Evolutionary conservation across 345 rosid genomes (phyloP), one percentile per base, ranked within the genome.

Genomic region (Aquilaria malaccensis): DNA sequence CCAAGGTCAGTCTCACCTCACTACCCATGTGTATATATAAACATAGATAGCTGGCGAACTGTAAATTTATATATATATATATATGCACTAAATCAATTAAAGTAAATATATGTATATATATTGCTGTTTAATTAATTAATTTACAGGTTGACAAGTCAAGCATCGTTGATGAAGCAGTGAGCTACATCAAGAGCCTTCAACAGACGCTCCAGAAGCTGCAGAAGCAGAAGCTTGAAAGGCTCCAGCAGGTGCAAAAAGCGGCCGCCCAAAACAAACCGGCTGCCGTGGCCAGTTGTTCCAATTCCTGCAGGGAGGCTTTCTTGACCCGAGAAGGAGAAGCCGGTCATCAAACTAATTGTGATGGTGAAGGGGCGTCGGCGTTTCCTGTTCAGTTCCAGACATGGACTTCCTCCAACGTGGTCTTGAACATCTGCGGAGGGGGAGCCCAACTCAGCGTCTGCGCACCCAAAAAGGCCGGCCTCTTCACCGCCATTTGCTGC

Each of bases 121-220:
- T 10, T 55, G 22, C 64, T 13, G 30, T 14, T 47, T 22, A 22
- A 22, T 22, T 22, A 22, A 22, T 22, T 22, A 22, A 22, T 69
- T 12, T 52, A 57, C 77, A 89, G 94, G 87, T 82, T 48, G 94
- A 89, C 72, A 89, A 89, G 62, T 77, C 91, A 67, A 74, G 83
- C 45, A 73, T 81, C 45, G 87, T 89, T 45, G 85, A 84, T 55
- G 96, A 84, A 70, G 91, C 96, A 32, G 74, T 86, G 32, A 74
- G 52, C 29, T 69, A 74, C 73, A 84, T 84, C 50, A 69, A 66
- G 57, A 66, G 62, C 54, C 81, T 81, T 37, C 69, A 89, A 46
- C 67, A 71, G 30, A 76, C 69, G 22, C 65, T 84, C 45, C 71
- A 75, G 37, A 69, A 67, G 4, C 89, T 79, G 43, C 70, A 84